Conservation (phyloP, 1,139 yeast genomes). For the Yamadazyma taylorii region DNA sequence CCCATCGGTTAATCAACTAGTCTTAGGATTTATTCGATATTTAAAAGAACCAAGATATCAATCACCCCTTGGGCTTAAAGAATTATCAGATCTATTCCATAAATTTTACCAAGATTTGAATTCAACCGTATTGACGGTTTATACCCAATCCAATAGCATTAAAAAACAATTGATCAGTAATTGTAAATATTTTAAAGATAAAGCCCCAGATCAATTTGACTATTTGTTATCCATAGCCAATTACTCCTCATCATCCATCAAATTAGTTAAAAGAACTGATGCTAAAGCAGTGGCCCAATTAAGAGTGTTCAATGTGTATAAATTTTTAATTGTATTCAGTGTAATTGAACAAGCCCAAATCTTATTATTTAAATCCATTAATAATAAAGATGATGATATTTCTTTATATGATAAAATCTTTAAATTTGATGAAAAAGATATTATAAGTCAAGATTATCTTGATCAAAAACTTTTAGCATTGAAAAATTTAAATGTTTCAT, state of each 20-base stretch:
- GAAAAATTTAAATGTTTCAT: conserved; percentile 26
- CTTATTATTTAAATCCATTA: conserved; percentile 28
- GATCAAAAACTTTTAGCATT: conserved; percentile 35
- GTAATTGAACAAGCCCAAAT: conserved; percentile 37
- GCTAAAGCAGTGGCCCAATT: conserved; percentile 38
- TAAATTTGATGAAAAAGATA: conserved; percentile 40
- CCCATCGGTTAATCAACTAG: conserved; percentile 21
- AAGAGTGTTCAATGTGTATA: conserved; percentile 43
- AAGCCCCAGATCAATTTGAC: conserved; percentile 35
- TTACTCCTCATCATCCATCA: conserved; percentile 40
- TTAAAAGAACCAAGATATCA: conserved; percentile 47
- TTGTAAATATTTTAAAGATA: conserved; percentile 27
- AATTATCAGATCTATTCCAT: conserved; percentile 34
- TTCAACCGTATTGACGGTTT: conserved; percentile 32
- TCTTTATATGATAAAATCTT: conserved; percentile 41
- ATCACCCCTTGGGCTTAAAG: conserved; percentile 38
- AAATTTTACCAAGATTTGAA: conserved; percentile 40
- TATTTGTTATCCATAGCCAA: conserved; percentile 47
- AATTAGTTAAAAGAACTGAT: conserved; percentile 39
- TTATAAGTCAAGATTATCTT: conserved; percentile 36
- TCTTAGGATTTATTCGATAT: conserved; percentile 33
- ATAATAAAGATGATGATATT: conserved; percentile 26
- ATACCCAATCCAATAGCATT: conserved; percentile 40
- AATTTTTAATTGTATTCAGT: conserved; percentile 34
- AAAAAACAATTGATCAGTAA: conserved; percentile 39